Base-by-base conservation (phyloP, 345 rosid genomes). In the Toxicodendron radicans region DNA sequence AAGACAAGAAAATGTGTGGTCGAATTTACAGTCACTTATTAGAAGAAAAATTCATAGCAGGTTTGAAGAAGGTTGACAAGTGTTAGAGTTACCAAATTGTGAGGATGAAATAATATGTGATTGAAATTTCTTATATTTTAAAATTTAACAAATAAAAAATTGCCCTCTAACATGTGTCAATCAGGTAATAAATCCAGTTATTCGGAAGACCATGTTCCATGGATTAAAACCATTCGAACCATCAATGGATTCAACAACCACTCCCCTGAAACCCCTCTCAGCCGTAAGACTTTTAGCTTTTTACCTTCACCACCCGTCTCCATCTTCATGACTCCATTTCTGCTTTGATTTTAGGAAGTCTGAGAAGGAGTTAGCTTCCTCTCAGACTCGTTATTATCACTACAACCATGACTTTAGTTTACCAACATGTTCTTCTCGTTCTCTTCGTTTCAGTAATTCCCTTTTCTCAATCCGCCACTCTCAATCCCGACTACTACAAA, bases 401-500 rank as follows among this genome's bases (percentile, higher is more conserved):
- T 38, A 35, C 16, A 43, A 32, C 48, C 10, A 81, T 81, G 79
- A 73, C 73, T 27, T 63, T 24, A 7, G 18, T 67, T 49, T 64
- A 57, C 16, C 64, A 21, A 52, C 65, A 65, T 4, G 21, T 77
- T 10, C 17, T 81, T 20, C 60, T 78, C 11, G 18, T 49, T 21
- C 23, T 58, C 24, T 60, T n/a, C n/a, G 14, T 59, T 33, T 38
- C 52, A 30, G 1, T 27, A 38, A 18, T 56, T 24, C 65, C 79
- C 2, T 14, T 72, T 43, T 75, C 75, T 14, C 38, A 61, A 32
- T 73, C 27, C 63, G n/a, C 8, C 41, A 48, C 70, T 27, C 84
- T 87, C 53, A 69, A 74, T 45, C 33, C 72, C 1, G 81, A 83
- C 38, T 89, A 83, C 77, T 89, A 89, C 84, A 83, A 81, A 21